phyloP scores from a whole-genome alignment of 2,329 filamentous ascomycete species.

The Lachnellula subtilissima region DNA sequence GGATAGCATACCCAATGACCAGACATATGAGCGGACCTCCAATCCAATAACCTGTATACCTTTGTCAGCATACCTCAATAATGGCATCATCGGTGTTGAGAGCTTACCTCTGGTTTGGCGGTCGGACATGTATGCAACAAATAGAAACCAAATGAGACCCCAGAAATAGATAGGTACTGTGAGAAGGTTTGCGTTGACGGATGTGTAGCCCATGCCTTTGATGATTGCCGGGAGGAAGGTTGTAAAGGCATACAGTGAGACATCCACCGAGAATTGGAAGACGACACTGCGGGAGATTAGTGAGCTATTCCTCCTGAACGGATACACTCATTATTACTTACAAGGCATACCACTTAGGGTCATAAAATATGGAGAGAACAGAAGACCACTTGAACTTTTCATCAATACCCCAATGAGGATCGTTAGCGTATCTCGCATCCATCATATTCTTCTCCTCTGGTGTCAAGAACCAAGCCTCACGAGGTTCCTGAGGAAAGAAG shows the following conservation, averaged over 20 bases:
- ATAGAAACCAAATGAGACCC: constrained; percentile 41
- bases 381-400: constrained; percentile 48
- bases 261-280: constrained; percentile 29
- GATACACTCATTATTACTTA: constrained; percentile 26
- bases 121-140: constrained; percentile 42
- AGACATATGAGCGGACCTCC: constrained; percentile 21
- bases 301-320: background rate
- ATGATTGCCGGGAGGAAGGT: constrained; percentile 54
- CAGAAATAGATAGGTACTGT: constrained; percentile 53
- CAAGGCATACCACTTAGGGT: constrained; percentile 45
- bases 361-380: constrained; percentile 40
- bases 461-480: constrained; percentile 28
- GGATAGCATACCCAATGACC: constrained; percentile 10
- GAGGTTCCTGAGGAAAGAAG: constrained; percentile 22
- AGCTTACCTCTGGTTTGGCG: constrained; percentile 17
- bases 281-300: constrained; percentile 1
- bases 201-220: constrained; percentile 44
- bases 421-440: constrained; percentile 40
- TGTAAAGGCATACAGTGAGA: constrained; percentile 40
- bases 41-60: constrained; percentile 4
- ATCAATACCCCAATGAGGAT: constrained; percentile 44
- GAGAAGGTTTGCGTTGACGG: constrained; percentile 46
- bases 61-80: background rate
- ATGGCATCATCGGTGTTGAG: background rate
- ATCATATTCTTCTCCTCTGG: constrained; percentile 40